Conservation (phyloP, 768 basidiomycete genomes). For the Galerina sulciceps region DNA sequence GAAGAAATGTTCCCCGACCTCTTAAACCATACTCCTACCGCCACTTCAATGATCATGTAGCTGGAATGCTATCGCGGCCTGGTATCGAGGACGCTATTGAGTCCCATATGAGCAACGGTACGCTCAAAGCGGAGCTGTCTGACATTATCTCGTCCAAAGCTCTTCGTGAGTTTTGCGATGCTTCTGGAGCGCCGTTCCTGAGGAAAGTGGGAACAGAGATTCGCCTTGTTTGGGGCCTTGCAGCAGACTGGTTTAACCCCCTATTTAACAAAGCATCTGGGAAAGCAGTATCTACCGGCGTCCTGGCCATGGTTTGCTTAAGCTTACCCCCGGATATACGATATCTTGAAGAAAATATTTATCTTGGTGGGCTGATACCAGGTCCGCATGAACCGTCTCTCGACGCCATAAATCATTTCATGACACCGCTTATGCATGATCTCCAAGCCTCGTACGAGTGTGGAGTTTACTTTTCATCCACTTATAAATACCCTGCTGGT, state of each 20-base stretch:
- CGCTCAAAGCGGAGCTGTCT: not conserved
- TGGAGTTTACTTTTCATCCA: constrained; percentile 7
- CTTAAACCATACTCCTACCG: constrained; percentile 8
- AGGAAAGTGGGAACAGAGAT: not conserved
- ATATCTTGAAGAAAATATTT: too few relatives aligned
- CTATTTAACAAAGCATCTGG: not conserved
- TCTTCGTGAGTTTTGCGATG: not conserved
- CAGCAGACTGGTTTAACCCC: constrained; percentile 3
- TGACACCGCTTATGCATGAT: constrained; percentile 34
- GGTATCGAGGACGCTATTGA: constrained; percentile 12
- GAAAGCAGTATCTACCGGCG: constrained; percentile 1
- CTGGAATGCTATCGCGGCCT: constrained; percentile 6
- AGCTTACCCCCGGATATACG: too few relatives aligned
- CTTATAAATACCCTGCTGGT: constrained; percentile 2
- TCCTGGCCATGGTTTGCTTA: not conserved
- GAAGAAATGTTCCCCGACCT: constrained; percentile 1
- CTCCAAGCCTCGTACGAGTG: constrained; percentile 10
- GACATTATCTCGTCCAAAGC: not conserved
- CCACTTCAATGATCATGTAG: constrained; percentile 17
- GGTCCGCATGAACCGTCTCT: constrained; percentile 25
- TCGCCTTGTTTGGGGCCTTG: constrained; percentile 5
- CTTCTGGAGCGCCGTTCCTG: not conserved
- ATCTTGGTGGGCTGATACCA: constrained; percentile 10
- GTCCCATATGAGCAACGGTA: not conserved
- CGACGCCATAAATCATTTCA: constrained; percentile 35